Base-by-base conservation (phyloP, 495 filamentous ascomycete genomes). In the Penicillium riverlandense region DNA sequence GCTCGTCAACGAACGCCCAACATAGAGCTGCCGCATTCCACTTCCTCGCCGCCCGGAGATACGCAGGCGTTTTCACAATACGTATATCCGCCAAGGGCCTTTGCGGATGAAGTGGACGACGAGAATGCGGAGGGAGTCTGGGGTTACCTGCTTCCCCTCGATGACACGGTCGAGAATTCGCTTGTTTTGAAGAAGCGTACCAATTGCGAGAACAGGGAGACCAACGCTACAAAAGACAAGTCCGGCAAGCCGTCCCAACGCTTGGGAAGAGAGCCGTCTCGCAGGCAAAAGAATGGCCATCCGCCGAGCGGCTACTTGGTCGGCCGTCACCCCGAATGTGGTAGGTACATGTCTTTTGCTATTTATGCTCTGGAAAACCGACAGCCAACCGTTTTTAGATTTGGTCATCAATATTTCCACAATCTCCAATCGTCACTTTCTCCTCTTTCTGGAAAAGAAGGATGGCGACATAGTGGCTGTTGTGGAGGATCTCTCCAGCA, bases 341-440 rank as follows among this genome's bases (percentile, higher is more conserved):
- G 88, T 95, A 78, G 55, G 85, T 61, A 31, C 40, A 28, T 29
- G 43, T 11, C 16, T 11, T 29, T 37, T 3, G 22, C 22, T 22
- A 22, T 22, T 3, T 22, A 22, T 22, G 22, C 22, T 22, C 22
- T 3, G 22, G 22, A 22, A 39, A 41, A 11, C 8, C 11, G 14
- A 15, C 11, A 37, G 44, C 52, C 65, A 38, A 61, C 47, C n/a
- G 37, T 45, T 32, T 9, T 14, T 53, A 95, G 90, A 98, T 64
- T 71, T 91, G 34, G 68, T 85, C 11, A 71, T 97, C 38, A 76
- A 89, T 37, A 79, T 84, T 36, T 81, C 82, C 1, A 85, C 89
- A 6, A 84, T 97, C n/a, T 97, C 94, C 11, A 99, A 99, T 57
- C 79, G 92, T 0, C 92, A 99, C 66, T 95, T 87, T 55, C 67